Percentiles rank a stretch among this genome's conserved stretches.
Conservation (phyloP, 148 eudicot species). For the Silene latifolia region DNA sequence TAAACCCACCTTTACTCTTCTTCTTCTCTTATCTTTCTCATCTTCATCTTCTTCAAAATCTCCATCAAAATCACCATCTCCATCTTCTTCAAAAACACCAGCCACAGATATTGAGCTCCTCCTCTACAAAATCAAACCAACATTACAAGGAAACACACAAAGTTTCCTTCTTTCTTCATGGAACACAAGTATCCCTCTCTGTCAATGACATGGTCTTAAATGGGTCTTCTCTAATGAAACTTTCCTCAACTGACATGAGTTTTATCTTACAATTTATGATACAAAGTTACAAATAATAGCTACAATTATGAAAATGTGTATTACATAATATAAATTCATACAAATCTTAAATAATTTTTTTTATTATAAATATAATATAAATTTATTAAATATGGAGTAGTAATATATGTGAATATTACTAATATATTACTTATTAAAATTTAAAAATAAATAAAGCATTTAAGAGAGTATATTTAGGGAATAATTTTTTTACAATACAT, state of each 20-base stretch:
- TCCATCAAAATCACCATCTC: neutral
- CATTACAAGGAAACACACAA: constrained; percentile 57
- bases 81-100: constrained; percentile 7
- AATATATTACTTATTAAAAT: no score
- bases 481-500: no score
- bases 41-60: constrained; percentile 18
- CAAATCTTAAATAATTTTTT: no score
- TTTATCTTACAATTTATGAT: no score
- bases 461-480: no score
- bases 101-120: constrained; percentile 57
- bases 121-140: constrained; percentile 57
- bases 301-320: no score
- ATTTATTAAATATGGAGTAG: no score
- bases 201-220: constrained; percentile 91
- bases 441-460: no score
- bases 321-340: no score
- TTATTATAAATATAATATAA: no score
- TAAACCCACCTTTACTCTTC: constrained; percentile 32
- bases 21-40: neutral
- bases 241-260: constrained; percentile 45
- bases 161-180: constrained; percentile 60
- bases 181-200: constrained; percentile 63
- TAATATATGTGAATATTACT: no score
- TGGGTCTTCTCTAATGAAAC: constrained; percentile 54
- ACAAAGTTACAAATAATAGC: no score